Conservation (phyloP, 2,329 filamentous ascomycete genomes). For the Rhinocladiella similis region DNA sequence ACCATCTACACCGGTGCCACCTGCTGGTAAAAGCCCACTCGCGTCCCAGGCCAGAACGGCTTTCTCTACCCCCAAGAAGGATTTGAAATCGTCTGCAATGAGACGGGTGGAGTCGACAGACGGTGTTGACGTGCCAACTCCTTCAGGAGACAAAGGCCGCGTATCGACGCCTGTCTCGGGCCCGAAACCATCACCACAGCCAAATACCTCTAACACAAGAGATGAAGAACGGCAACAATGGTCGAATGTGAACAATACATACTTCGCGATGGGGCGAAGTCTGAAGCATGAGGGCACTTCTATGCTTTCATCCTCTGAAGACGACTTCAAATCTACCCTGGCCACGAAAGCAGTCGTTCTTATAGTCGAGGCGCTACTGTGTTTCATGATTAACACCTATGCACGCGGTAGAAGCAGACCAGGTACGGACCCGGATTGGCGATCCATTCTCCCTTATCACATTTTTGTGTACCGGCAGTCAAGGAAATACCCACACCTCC, state of each 20-base stretch:
- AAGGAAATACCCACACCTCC: slow-evolving; percentile 40
- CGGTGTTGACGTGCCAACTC: slow-evolving; percentile 41
- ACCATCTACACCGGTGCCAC: slow-evolving; percentile 38
- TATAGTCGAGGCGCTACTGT: slow-evolving; percentile 46
- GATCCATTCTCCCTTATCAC: slow-evolving; percentile 49
- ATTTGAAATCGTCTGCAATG: slow-evolving; percentile 38
- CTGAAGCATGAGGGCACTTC: slow-evolving; percentile 46
- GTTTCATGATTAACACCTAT: slow-evolving; percentile 49
- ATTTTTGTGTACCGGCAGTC: slow-evolving; percentile 44
- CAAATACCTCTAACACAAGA: slow-evolving; percentile 29
- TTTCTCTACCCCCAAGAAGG: slow-evolving; percentile 46
- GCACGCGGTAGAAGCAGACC: slow-evolving; percentile 43
- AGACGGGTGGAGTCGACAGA: slow-evolving; percentile 40
- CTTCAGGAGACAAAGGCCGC: slow-evolving; percentile 32
- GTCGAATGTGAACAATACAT: slow-evolving; percentile 45
- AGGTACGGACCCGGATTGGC: slow-evolving; percentile 44
- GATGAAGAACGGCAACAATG: slow-evolving; percentile 42
- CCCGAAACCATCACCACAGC: slow-evolving; percentile 25
- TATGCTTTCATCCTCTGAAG: slow-evolving; percentile 26
- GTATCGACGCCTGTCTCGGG: slow-evolving; percentile 30
- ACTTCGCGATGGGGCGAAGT: slow-evolving; percentile 43
- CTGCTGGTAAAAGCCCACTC: slow-evolving; percentile 36
- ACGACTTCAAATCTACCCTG: slow-evolving; percentile 34
- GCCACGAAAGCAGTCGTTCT: slow-evolving; percentile 19
- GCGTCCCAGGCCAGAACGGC: slow-evolving; percentile 28